Percentiles rank a stretch among this genome's conserved stretches.
Conservation (phyloP, 805 yeast species). For the Yamadazyma ubonensis region DNA sequence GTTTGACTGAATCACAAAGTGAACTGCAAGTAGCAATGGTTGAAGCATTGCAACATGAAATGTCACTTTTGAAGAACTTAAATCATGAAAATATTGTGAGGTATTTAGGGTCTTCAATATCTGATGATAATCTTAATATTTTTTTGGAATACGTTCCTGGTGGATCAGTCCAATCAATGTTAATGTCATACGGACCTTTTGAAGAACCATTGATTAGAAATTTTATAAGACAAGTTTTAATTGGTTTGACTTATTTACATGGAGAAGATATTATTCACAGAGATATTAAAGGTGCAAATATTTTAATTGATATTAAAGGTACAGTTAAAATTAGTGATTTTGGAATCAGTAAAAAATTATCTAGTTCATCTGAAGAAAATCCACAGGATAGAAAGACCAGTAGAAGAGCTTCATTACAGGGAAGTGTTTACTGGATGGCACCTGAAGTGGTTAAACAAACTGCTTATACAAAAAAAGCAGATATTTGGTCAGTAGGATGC, state of each 20-base stretch:
- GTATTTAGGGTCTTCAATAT: slow-evolving; percentile 84
- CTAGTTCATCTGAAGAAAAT: slow-evolving; percentile 12
- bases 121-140: slow-evolving; percentile 69
- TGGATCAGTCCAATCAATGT: slow-evolving; percentile 61
- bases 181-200: slow-evolving; percentile 72
- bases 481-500: slow-evolving; percentile 97
- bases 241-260: slow-evolving; percentile 74
- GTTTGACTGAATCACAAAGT: slow-evolving; percentile 49
- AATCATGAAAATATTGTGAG: slow-evolving; percentile 92
- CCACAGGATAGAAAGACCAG: slow-evolving; percentile 29
- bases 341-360: slow-evolving; percentile 62
- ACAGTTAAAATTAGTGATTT: slow-evolving; percentile 84
- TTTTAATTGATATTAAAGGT: slow-evolving; percentile 76
- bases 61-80: slow-evolving; percentile 69
- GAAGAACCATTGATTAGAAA: slow-evolving; percentile 73
- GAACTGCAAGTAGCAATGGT: slow-evolving; percentile 52
- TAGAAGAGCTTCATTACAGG: slow-evolving; percentile 81
- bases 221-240: slow-evolving; percentile 71
- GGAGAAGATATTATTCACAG: slow-evolving; percentile 76
- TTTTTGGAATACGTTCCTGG: slow-evolving; percentile 64
- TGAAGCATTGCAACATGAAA: slow-evolving; percentile 80
- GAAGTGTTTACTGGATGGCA: slow-evolving; percentile 98
- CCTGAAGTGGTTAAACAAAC: slow-evolving; percentile 97
- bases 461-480: slow-evolving; percentile 88
- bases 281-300: slow-evolving; percentile 88